Conservation (phyloP, 352 stramenopile genomes). For the Phytophthora cryptogea region DNA sequence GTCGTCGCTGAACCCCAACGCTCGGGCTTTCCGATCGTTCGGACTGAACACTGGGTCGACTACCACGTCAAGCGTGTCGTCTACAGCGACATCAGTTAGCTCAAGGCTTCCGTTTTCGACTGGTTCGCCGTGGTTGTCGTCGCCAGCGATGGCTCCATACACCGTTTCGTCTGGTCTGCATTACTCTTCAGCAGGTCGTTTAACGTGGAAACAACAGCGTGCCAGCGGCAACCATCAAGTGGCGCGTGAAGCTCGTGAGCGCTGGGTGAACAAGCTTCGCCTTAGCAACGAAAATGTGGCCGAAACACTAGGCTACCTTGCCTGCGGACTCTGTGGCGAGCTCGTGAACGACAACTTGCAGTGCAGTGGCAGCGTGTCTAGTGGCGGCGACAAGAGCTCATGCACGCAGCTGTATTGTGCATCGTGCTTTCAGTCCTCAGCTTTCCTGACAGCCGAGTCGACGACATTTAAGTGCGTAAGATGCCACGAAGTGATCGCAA, state of each 20-base stretch:
- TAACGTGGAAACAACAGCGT: conserved; percentile 51
- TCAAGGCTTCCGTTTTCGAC: conserved; percentile 19
- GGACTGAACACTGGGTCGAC: conserved; percentile 14
- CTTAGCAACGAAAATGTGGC: conserved; percentile 47
- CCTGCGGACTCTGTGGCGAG: conserved; percentile 76
- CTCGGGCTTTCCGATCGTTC: conserved; percentile 24
- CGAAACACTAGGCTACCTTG: conserved; percentile 57
- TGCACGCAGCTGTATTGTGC: conserved; percentile 79
- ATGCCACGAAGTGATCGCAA: conserved; percentile 50
- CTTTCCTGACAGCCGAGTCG: conserved; percentile 27
- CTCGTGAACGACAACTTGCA: conserved; percentile 78
- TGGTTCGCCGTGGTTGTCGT: conserved; percentile 29
- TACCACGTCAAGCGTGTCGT: conserved; percentile 11
- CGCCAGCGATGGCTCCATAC: conserved; percentile 14
- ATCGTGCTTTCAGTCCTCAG: conserved; percentile 49
- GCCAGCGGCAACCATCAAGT: conserved; percentile 23
- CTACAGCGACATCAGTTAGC: conserved; percentile 4
- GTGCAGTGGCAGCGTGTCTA: conserved; percentile 38
- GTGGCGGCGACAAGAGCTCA: conserved; percentile 20
- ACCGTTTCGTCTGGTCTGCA: conserved; percentile 15
- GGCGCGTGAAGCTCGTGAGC: conserved; percentile 35
- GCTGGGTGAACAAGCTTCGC: conserved; percentile 49
- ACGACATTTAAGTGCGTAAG: conserved; percentile 52
- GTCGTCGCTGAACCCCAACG: conserved; percentile 30
- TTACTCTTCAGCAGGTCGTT: conserved; percentile 30